Percentiles rank a stretch among this genome's conserved stretches.
Evolutionary conservation across 441 rosid species (phyloP).

Genomic region (Omphalea diandra): DNA sequence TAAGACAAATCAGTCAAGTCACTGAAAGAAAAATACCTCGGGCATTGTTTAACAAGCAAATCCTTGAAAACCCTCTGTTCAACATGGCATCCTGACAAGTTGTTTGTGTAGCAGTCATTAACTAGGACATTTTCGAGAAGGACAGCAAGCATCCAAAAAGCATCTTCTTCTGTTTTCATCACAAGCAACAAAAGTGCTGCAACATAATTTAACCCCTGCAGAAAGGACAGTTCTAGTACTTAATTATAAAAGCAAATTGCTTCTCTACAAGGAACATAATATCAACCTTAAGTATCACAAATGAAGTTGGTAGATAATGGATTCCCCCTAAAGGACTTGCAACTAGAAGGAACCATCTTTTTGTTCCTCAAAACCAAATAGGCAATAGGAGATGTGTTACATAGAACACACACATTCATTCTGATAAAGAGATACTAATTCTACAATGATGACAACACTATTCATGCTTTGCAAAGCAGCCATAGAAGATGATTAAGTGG

Average conservation of each 20-base stretch:
- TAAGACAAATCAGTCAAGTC: not conserved
- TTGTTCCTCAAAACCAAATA: not conserved
- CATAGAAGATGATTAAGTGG: not conserved
- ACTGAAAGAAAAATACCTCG: conserved; percentile 45
- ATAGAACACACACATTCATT: not conserved
- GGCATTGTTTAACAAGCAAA: conserved; percentile 78
- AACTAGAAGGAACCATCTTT: not conserved
- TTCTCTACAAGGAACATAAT: not conserved
- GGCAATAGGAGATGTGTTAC: not conserved
- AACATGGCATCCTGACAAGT: conserved; percentile 95
- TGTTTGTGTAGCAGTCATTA: conserved; percentile 89
- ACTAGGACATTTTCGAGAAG: conserved; percentile 92
- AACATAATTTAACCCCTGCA: conserved; percentile 92
- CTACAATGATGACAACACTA: not conserved
- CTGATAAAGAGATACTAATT: not conserved
- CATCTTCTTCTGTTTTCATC: conserved; percentile 99
- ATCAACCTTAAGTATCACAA: not conserved
- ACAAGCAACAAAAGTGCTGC: conserved; percentile 92
- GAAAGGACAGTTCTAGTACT: conserved; percentile 17
- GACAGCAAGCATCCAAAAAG: conserved; percentile 97
- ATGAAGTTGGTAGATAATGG: not conserved
- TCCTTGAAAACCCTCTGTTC: conserved; percentile 98
- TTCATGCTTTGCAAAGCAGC: conserved; percentile 3
- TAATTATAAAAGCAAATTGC: not conserved
- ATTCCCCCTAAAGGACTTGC: not conserved